Evolutionary conservation across 192 early-diverging fungal genomes (phyloP).

Genomic region (Coemansia sp.): DNA sequence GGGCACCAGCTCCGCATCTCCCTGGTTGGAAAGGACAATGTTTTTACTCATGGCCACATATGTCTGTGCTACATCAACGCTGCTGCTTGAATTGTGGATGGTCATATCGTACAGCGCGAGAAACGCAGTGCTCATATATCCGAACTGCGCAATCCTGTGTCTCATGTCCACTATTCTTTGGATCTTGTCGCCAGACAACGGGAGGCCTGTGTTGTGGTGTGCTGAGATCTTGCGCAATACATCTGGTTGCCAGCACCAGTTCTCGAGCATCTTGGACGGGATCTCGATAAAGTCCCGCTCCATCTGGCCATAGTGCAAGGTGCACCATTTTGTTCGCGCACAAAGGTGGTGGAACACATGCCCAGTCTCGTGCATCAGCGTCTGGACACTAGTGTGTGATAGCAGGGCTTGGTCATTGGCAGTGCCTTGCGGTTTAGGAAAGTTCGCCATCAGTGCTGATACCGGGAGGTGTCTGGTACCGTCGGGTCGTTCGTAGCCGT

Average conservation of each 20-base stretch:
- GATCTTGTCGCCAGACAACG: slow-evolving; percentile 64
- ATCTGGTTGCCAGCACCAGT: slow-evolving; percentile 65
- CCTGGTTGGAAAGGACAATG: slow-evolving; percentile 33
- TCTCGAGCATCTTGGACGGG: slow-evolving; percentile 83
- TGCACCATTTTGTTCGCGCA: slow-evolving; percentile 61
- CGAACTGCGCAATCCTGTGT: slow-evolving; percentile 63
- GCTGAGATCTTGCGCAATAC: slow-evolving; percentile 53
- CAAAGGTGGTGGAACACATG: slow-evolving; percentile 61
- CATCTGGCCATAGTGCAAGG: slow-evolving; percentile 63
- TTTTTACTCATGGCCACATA: slow-evolving; percentile 49
- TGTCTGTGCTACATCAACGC: slow-evolving; percentile 29
- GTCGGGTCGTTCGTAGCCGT: slow-evolving; percentile 55
- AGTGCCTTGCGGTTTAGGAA: slow-evolving; percentile 42
- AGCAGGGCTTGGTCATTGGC: slow-evolving; percentile 63
- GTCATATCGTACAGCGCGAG: slow-evolving; percentile 68
- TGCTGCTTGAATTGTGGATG: slow-evolving; percentile 58
- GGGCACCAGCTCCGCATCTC: slow-evolving; percentile 44
- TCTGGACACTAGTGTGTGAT: slow-evolving; percentile 68
- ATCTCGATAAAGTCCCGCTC: slow-evolving; percentile 81
- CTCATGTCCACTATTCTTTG: slow-evolving; percentile 59
- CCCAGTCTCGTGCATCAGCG: slow-evolving; percentile 79
- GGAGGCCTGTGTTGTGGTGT: slow-evolving; percentile 65
- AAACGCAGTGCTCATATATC: slow-evolving; percentile 65
- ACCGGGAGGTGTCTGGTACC: slow-evolving; percentile 56
- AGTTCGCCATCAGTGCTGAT: slow-evolving; percentile 61